Base-by-base conservation (phyloP, 192 early-diverging fungal genomes). In the Dispira simplex region DNA sequence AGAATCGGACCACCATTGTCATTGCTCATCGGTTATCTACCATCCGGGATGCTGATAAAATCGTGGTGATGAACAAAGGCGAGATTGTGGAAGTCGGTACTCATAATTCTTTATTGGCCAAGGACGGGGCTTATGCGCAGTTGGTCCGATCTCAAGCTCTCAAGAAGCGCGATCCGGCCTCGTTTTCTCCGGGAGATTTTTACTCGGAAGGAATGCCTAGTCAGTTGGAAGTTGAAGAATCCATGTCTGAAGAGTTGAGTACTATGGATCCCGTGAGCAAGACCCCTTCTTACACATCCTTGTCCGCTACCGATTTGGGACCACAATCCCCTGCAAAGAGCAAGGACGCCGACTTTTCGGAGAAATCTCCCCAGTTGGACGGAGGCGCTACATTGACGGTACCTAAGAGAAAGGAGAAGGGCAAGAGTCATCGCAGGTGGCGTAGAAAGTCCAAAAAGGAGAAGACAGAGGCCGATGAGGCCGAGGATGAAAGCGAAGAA, bases 1-100 rank as follows among this genome's bases (percentile, higher is more conserved):
- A 6, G 6, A 6, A 6, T 6, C 32, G 32, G 3, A 39, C 32
- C 1, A 6, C 6, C 3, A 4, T 39, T 39, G 6, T 6, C 32
- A 39, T 39, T 39, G 32, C 32, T 6, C 32, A 39, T 6, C 32
- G 32, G 32, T 6, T 39, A 39, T 39, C 32, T 6, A 39, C 32
- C 21, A 86, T 97, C 64, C 76, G 81, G 45, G 84, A 91, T 55
- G 85, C 90, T 21, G 84, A 94, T 71, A 64, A 83, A 39, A 98
- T 98, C 67, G 84, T 90, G 23, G 92, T 94, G 16, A 81, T 95
- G 66, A 68, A 82, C 70, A 60, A 82, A 53, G 89, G 89, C 44
- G 70, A 72, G 10, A 68, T 91, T 46, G 73, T 85, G 13, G 89
- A 94, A 73, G 64, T 75, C 43, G 95, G 95, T 20, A 82, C 72